Conservation (phyloP, 148 eudicot genomes). For the Silene latifolia region DNA sequence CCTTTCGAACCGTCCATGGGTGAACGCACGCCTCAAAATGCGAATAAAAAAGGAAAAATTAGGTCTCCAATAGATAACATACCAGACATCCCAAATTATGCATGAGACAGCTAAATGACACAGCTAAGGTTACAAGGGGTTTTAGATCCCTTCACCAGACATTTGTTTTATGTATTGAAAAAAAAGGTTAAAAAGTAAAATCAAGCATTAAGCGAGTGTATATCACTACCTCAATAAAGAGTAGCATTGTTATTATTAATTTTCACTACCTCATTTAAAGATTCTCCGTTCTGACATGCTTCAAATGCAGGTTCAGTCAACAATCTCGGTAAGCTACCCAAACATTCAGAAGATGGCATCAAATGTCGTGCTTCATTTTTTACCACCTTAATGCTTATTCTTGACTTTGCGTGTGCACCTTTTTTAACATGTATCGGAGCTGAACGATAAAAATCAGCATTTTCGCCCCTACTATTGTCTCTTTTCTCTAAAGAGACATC, state of each 20-base stretch:
- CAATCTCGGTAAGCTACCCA: constrained; percentile 21
- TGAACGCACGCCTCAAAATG: too few species aligned
- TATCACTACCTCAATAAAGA: neutral
- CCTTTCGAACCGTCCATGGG: too few species aligned
- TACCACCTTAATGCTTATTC: constrained; percentile 25
- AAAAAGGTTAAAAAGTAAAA: neutral
- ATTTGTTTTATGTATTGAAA: neutral
- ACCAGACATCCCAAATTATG: too few species aligned
- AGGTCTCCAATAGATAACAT: neutral
- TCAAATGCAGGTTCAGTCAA: constrained; percentile 26
- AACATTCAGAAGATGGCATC: constrained; percentile 25
- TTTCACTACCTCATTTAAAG: constrained; percentile 39
- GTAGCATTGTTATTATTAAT: neutral
- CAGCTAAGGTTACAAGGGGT: neutral
- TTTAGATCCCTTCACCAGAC: neutral
- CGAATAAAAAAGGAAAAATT: too few species aligned
- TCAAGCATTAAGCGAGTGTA: neutral
- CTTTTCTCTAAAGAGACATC: constrained; percentile 14
- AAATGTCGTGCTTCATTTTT: constrained; percentile 27
- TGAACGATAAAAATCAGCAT: constrained; percentile 22
- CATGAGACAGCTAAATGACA: neutral
- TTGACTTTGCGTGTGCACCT: constrained; percentile 28
- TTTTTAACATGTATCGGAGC: constrained; percentile 24
- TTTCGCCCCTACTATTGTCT: constrained; percentile 21
- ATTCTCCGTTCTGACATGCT: constrained; percentile 25